Conservation (phyloP, 805 yeast genomes). For the Saccharomyces jurei region DNA sequence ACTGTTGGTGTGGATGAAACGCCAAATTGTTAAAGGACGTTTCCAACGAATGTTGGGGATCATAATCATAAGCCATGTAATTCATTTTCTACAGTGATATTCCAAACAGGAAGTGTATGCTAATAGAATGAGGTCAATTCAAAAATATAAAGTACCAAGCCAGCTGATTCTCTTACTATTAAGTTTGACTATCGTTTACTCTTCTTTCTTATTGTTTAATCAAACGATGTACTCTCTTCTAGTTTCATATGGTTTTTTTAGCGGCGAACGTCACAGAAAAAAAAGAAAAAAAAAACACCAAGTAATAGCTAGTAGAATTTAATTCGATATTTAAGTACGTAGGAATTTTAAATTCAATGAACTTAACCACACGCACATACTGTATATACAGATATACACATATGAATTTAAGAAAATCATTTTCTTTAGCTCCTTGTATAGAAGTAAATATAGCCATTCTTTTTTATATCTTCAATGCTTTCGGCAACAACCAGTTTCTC, state of each 20-base stretch:
- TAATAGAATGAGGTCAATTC: background rate
- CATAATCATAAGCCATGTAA: slow-evolving; percentile 10
- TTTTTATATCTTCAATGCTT: slow-evolving; percentile 37
- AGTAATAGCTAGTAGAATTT: background rate
- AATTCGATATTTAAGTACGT: background rate
- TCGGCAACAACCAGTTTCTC: slow-evolving; percentile 67
- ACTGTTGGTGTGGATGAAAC: slow-evolving; percentile 1
- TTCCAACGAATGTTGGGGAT: slow-evolving; percentile 9
- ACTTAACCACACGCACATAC: background rate
- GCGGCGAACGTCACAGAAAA: slow-evolving; percentile 2
- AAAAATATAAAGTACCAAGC: background rate
- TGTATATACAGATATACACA: background rate
- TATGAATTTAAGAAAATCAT: background rate
- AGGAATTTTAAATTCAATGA: background rate
- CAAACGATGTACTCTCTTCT: background rate
- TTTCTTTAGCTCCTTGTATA: slow-evolving; percentile 11
- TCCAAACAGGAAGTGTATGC: background rate
- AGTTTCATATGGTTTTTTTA: background rate
- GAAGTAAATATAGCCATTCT: slow-evolving; percentile 41
- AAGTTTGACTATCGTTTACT: background rate
- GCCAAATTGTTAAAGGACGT: slow-evolving; percentile 8
- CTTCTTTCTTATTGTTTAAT: background rate
- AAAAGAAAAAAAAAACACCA: background rate
- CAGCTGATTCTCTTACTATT: background rate
- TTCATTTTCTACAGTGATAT: slow-evolving; percentile 5